phyloP scores from a whole-genome alignment of 495 filamentous ascomycete species.

The Astrothelium subdiscretum region DNA sequence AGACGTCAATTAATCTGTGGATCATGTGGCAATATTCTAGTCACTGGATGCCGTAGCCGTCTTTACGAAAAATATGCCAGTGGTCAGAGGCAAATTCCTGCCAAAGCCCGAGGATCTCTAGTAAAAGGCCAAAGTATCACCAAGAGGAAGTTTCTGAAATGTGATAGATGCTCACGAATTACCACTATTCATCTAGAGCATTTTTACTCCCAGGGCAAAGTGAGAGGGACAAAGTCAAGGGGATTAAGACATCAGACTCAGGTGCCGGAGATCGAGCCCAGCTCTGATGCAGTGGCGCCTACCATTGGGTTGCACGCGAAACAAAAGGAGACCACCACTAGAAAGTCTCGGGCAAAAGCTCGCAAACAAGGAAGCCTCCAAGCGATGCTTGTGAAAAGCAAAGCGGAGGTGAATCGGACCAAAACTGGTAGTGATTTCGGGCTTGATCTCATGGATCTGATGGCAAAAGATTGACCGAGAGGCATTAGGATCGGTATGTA shows the following conservation, averaged over 20 bases:
- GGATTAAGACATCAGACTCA: neutral
- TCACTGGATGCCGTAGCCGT: conserved; percentile 33
- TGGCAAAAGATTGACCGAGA: conserved; percentile 29
- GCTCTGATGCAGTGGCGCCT: too few species aligned
- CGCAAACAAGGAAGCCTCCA: conserved; percentile 21
- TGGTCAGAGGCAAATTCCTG: neutral
- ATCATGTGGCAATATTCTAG: conserved; percentile 40
- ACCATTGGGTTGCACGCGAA: too few species aligned
- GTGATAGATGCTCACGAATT: conserved; percentile 1
- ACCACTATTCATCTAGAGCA: neutral
- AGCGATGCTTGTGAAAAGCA: conserved; percentile 11
- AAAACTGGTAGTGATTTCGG: conserved; percentile 21
- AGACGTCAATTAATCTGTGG: conserved; percentile 36
- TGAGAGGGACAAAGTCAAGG: neutral
- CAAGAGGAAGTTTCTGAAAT: conserved; percentile 5
- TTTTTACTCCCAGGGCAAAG: neutral
- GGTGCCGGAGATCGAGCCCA: neutral
- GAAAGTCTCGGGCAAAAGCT: conserved; percentile 11
- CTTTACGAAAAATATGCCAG: neutral
- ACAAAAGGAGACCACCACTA: too few species aligned
- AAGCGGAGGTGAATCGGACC: neutral
- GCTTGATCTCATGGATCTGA: conserved; percentile 48
- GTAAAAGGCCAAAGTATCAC: neutral
- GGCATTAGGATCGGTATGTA: too few species aligned
- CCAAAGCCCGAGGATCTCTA: neutral